Evolutionary conservation across 108 stramenopile genomes (phyloP).

Genomic region (Cyclotella cryptica): DNA sequence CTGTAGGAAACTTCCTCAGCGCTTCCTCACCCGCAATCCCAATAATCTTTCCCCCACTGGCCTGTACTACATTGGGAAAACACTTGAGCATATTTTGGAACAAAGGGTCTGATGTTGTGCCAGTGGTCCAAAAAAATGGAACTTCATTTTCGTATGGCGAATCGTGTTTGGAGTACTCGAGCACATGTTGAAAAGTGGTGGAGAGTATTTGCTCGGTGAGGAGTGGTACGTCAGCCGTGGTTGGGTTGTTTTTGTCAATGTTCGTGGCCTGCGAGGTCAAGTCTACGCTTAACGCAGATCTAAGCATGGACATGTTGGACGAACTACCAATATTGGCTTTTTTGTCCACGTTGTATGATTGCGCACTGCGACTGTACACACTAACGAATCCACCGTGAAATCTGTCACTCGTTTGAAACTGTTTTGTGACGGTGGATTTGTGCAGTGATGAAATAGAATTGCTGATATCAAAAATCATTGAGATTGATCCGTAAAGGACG

Average conservation of each 20-base stretch:
- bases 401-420: slow-evolving; percentile 9
- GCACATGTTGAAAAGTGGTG: slow-evolving; percentile 28
- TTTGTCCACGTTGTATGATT: background rate
- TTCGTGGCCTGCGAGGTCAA: background rate
- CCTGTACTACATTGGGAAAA: slow-evolving; percentile 27
- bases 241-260: slow-evolving; percentile 24
- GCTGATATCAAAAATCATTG: slow-evolving; percentile 19
- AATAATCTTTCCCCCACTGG: background rate
- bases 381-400: slow-evolving; percentile 22
- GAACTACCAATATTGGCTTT: background rate
- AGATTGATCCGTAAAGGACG: slow-evolving; percentile 19
- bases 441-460: slow-evolving; percentile 5
- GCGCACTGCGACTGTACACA: background rate
- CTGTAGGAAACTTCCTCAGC: slow-evolving; percentile 11
- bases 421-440: background rate
- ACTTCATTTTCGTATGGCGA: slow-evolving; percentile 12
- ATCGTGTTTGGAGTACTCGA: slow-evolving; percentile 12
- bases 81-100: slow-evolving; percentile 1
- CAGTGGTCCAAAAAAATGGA: slow-evolving; percentile 14
- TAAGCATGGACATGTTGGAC: background rate
- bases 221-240: slow-evolving; percentile 1
- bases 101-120: background rate
- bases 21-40: slow-evolving; percentile 2
- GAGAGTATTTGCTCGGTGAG: slow-evolving; percentile 19
- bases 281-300: background rate